These are phyloP conservation scores for Eucalyptus melliodora DNA, from an alignment of 345 rosid species.

Conservation along the genomic window DNA sequence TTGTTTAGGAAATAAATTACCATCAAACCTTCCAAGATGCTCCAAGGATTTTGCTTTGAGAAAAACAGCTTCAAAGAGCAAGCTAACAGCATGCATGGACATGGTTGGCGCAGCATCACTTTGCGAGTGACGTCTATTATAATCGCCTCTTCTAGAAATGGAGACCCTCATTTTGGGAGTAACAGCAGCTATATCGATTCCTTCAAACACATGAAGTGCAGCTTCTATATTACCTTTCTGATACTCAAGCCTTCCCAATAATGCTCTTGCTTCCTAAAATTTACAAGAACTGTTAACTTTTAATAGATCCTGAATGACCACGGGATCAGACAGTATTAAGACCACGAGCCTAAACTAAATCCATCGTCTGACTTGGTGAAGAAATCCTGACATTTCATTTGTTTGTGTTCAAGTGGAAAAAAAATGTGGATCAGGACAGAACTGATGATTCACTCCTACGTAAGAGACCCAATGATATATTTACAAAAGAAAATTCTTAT, in stretches of 20 bases:
- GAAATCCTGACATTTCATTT: background rate
- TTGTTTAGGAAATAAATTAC: constrained; percentile 7
- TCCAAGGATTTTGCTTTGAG: constrained; percentile 61
- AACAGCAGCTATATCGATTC: constrained; percentile 43
- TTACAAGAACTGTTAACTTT: background rate
- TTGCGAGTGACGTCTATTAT: constrained; percentile 27
- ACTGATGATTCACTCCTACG: background rate
- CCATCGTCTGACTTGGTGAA: background rate
- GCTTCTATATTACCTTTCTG: constrained; percentile 61
- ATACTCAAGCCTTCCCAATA: constrained; percentile 62
- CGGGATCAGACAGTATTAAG: background rate
- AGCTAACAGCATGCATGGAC: constrained; percentile 59
- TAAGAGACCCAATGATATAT: background rate
- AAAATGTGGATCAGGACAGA: background rate
- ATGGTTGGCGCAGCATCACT: constrained; percentile 24
- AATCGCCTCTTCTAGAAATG: constrained; percentile 34
- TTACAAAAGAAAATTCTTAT: background rate
- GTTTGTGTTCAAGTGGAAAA: background rate
- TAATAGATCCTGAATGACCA: background rate
- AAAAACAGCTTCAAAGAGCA: constrained; percentile 53
- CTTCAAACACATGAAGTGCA: constrained; percentile 67
- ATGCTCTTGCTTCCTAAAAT: constrained; percentile 69
- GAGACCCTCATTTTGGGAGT: constrained; percentile 39
- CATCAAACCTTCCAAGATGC: constrained; percentile 47
- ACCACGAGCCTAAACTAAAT: background rate